Base-by-base conservation (phyloP, 306 rosid species). In the Ceratonia siliqua region DNA sequence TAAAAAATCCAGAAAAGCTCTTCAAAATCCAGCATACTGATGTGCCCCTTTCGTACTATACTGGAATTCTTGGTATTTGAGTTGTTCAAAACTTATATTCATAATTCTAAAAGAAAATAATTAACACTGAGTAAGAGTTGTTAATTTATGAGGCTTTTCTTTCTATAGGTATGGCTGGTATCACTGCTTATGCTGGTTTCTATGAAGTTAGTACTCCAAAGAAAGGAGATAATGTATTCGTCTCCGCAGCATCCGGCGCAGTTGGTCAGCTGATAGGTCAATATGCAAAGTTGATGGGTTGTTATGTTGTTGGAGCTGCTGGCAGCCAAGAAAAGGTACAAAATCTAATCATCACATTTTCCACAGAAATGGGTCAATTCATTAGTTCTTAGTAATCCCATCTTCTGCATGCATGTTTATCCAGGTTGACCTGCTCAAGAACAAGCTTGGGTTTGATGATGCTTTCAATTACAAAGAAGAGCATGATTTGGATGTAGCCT, bases 21-120 rank as follows among this genome's bases (percentile, higher is more conserved):
- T 79, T 77, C 27, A 90, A 86, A 67, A 88, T 86, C 39, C 78
- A 83, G 1, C 73, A 86, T 48, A 83, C 86, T 24, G 87, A 90
- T 58, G 86, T 90, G 18, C 93, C 96, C 15, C 86, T 90, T 32
- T 81, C 91, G 7, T 71, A 88, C 33, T 88, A 90, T 67, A 86
- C 93, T 28, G 93, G 90, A 70, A 65, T 88, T 73, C 93, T 90
- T 11, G 96, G 92, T 90, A 78, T 70, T 10, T 35, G 2, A 66
- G 3, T 10, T 67, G 28, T 77, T 42, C 14, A 22, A 3, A 50
- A 24, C 45, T 49, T 25, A 5, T 38, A 25, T 39, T 24, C 4
- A 13, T 46, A 1, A 20, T 24, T 42, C 30, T 42, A 9, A 41
- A 15, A 39, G 20, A 43, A 43, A 65, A 18, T 42, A 14, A 14